Conservation (phyloP, 805 yeast species). For the Saccharomycopsis selenospora region DNA sequence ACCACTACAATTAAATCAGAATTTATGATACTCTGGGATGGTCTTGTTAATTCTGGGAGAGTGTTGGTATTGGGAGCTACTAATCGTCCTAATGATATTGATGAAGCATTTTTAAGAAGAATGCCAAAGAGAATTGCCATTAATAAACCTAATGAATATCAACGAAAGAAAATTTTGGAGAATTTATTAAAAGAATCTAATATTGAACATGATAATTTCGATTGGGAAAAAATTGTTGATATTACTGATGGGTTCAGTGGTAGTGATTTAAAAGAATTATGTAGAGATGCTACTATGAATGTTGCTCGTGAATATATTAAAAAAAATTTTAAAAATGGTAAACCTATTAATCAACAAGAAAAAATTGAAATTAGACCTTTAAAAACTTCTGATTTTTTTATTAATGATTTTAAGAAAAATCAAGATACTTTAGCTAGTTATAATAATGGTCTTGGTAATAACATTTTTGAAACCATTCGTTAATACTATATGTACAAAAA, state of each 20-base stretch:
- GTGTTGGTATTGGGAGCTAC: conserved; percentile 92
- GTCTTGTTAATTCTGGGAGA: conserved; percentile 68
- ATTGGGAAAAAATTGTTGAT: conserved; percentile 50
- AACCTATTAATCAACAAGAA: conserved; percentile 27
- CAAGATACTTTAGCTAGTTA: not conserved
- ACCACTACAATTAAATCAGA: conserved; percentile 92
- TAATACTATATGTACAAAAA: too few relatives aligned
- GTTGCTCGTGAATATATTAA: conserved; percentile 83
- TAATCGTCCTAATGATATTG: conserved; percentile 86
- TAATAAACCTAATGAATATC: conserved; percentile 57
- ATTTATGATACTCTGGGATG: conserved; percentile 98
- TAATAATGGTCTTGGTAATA: not conserved
- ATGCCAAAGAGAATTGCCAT: conserved; percentile 87
- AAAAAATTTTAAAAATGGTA: conserved; percentile 42
- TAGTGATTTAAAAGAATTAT: conserved; percentile 82
- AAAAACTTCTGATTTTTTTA: conserved; percentile 54
- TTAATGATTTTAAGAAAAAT: conserved; percentile 26
- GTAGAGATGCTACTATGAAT: conserved; percentile 87
- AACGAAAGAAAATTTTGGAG: conserved; percentile 63
- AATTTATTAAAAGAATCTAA: conserved; percentile 61
- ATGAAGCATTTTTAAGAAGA: conserved; percentile 84
- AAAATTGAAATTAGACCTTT: conserved; percentile 53
- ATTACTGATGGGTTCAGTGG: conserved; percentile 78
- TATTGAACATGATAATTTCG: conserved; percentile 49
- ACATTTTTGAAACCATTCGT: not conserved